Evolutionary conservation across 2,329 filamentous ascomycete genomes (phyloP).

Genomic region (Magnaporthiopsis rhizophila): DNA sequence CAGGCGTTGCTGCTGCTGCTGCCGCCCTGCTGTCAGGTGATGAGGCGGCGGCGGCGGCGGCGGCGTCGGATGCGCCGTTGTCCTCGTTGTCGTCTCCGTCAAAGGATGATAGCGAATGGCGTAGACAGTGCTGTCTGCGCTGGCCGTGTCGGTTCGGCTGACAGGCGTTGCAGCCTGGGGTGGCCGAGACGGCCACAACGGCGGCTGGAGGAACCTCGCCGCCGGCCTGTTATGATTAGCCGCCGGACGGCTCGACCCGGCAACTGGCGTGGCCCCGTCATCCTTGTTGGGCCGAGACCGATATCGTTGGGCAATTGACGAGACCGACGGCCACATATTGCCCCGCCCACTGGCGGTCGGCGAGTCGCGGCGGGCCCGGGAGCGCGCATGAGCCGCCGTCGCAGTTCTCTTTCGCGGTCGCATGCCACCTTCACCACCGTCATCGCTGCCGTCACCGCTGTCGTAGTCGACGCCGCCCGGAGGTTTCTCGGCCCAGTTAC

Average conservation of each 20-base stretch:
- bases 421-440: constrained; percentile 20
- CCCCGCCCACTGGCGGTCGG: constrained; percentile 19
- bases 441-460: constrained; percentile 23
- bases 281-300: constrained; percentile 19
- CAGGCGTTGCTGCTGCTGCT: constrained; percentile 12
- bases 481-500: constrained; percentile 20
- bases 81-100: constrained; percentile 41
- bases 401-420: not conserved
- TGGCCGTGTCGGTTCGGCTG: constrained; percentile 55
- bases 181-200: constrained; percentile 48
- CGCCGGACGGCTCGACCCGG: not conserved
- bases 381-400: not conserved
- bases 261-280: constrained; percentile 8
- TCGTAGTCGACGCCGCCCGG: constrained; percentile 14
- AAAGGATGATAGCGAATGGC: constrained; percentile 53
- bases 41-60: constrained; percentile 12
- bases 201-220: constrained; percentile 35
- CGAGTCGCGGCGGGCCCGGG: constrained; percentile 11
- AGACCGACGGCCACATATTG: constrained; percentile 32
- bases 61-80: constrained; percentile 29
- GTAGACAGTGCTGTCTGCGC: constrained; percentile 57
- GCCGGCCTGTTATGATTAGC: constrained; percentile 17
- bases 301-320: constrained; percentile 31
- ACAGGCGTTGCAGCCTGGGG: constrained; percentile 46
- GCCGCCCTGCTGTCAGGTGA: constrained; percentile 10